Evolutionary conservation across 805 yeast species (phyloP).

Genomic region (Lipomyces yamadae): DNA sequence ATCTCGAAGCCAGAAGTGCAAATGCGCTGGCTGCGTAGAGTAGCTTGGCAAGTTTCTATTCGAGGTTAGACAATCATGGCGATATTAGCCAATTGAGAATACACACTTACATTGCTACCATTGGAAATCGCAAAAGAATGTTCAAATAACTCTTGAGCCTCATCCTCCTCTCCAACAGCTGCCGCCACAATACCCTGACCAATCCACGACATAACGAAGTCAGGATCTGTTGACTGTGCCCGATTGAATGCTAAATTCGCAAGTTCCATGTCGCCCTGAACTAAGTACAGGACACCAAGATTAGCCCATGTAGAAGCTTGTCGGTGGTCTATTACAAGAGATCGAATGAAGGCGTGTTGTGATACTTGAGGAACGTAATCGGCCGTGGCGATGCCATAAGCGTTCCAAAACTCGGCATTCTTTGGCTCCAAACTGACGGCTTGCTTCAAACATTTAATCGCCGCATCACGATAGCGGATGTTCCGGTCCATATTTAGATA

Average conservation of each 20-base stretch:
- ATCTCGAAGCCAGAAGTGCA: conserved; percentile 28
- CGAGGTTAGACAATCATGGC: background rate
- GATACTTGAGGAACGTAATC: conserved; percentile 69
- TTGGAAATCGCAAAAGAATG: conserved; percentile 81
- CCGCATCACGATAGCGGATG: conserved; percentile 45
- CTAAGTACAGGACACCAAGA: conserved; percentile 75
- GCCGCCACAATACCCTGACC: conserved; percentile 71
- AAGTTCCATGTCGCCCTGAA: conserved; percentile 67
- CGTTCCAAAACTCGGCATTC: conserved; percentile 77
- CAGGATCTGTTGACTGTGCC: conserved; percentile 83
- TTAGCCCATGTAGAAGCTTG: conserved; percentile 79
- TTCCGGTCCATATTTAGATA: conserved; percentile 49
- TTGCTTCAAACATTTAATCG: conserved; percentile 63
- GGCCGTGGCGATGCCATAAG: conserved; percentile 76
- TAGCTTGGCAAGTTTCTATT: conserved; percentile 62
- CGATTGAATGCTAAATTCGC: conserved; percentile 74
- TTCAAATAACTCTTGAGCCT: conserved; percentile 65
- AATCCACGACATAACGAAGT: conserved; percentile 75
- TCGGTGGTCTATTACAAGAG: conserved; percentile 68
- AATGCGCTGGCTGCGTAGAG: conserved; percentile 67
- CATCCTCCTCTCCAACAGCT: conserved; percentile 46
- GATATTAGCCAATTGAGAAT: background rate
- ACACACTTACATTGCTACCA: conserved; percentile 56
- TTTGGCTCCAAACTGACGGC: conserved; percentile 74
- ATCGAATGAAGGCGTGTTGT: conserved; percentile 91